Evolutionary conservation across 257 asterid species (phyloP), one percentile per base, ranked within the genome.

Genomic region (Lycium ferocissimum): DNA sequence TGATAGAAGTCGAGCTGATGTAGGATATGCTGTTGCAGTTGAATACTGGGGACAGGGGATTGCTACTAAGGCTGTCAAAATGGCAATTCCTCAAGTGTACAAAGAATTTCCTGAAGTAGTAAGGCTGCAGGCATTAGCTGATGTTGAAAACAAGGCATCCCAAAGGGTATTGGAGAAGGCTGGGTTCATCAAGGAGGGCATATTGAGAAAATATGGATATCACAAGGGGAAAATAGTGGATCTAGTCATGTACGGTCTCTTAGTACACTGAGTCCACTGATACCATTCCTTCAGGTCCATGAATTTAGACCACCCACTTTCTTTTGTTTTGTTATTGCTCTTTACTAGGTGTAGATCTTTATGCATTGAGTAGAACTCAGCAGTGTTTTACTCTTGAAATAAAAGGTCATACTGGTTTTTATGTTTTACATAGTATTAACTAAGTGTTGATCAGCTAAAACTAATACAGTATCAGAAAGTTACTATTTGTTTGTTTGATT

Each of bases 41-140:
- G 91, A 89, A 62, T 88, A 84, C 14, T 90, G 91, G 93, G 92
- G 91, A 5, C 89, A 85, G 58, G 94, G 94, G 69, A 89, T 92
- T 53, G 62, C 85, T 7, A 90, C 89, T 2, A 43, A 43, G 40
- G 94, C 92, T 9, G 65, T 90, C 10, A 84, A 88, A 81, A 85
- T 89, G 91, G 84, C 89, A 6, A 63, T 83, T 43, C 86, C 85
- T 13, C 88, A 84, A 72, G 92, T 90, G 73, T 90, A 85, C 10
- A 51, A 75, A 0, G 91, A 89, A 56, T 85, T 90, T 2, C 89
- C 91, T 65, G 79, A 89, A 43, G 18, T 90, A 53, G 33, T 58
- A 4, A 91, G 93, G 88, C 73, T 90, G 83, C 91, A 91, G 83
- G 92, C 90, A 43, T 83, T 79, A 43, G 88, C 76, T 35, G 58